Percentiles rank a stretch among this genome's conserved stretches.
Evolutionary conservation across 306 rosid genomes (phyloP).

Genomic region (Gleditsia sinensis): DNA sequence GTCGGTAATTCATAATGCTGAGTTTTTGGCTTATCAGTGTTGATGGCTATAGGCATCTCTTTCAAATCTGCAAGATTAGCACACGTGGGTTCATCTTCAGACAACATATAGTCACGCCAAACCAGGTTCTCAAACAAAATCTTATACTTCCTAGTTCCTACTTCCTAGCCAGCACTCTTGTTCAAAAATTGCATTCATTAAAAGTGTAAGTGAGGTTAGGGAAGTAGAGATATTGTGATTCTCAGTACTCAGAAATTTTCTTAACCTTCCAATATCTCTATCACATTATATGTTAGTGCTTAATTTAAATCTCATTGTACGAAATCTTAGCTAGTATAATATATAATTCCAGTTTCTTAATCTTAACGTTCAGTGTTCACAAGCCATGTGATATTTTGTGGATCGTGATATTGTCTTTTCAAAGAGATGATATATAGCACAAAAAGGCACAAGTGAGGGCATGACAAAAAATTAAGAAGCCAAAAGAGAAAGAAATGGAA

Average conservation of each 20-base stretch:
- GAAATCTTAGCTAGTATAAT: too few relatives aligned
- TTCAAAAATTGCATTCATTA: neutral
- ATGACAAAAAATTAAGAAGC: too few relatives aligned
- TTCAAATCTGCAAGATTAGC: slow-evolving; percentile 58
- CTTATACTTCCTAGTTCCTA: too few relatives aligned
- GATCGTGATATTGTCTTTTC: too few relatives aligned
- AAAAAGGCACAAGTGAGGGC: too few relatives aligned
- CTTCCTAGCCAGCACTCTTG: neutral
- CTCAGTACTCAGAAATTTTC: neutral
- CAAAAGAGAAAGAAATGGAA: neutral
- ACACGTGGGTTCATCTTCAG: neutral
- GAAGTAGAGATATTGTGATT: neutral
- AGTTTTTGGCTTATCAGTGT: slow-evolving; percentile 69
- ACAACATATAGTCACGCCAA: neutral
- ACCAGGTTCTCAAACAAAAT: neutral
- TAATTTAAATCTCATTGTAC: neutral
- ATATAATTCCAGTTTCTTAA: neutral
- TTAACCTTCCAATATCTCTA: neutral
- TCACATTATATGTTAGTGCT: neutral
- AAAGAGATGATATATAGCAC: neutral
- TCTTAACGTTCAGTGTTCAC: too few relatives aligned
- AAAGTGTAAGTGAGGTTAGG: neutral
- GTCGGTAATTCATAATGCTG: slow-evolving; percentile 92
- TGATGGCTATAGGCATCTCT: slow-evolving; percentile 87
- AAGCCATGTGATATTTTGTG: too few relatives aligned